A percentile compares a stretch with the other conserved stretches of the same genome.
Conservation (phyloP, 176 grass and related monocot species). For the Oryza officinalis region DNA sequence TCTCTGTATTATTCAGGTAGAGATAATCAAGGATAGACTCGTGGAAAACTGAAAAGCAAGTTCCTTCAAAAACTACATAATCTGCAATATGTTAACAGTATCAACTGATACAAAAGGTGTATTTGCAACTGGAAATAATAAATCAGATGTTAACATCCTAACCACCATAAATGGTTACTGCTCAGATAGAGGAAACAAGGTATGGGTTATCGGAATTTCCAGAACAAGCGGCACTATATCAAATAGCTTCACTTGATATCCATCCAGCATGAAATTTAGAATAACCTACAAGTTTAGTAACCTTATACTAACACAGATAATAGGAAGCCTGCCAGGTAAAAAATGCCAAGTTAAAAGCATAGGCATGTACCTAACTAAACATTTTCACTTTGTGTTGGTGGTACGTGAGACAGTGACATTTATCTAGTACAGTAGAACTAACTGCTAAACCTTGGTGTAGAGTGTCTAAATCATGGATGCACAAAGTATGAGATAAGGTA, state of each 20-base stretch:
- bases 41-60: background rate
- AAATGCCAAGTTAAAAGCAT: too few species aligned
- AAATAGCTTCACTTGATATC: background rate
- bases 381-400: background rate
- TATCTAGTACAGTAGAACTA: background rate
- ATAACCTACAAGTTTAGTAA: background rate
- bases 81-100: background rate
- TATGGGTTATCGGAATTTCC: background rate
- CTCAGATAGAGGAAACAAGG: conserved; percentile 12
- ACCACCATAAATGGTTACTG: background rate
- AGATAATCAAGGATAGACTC: conserved; percentile 30
- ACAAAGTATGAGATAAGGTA: conserved; percentile 17
- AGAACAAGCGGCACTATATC: background rate
- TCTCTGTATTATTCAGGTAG: conserved; percentile 57
- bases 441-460: background rate
- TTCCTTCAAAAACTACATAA: conserved; percentile 3
- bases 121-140: background rate
- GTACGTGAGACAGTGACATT: background rate
- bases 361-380: background rate
- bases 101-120: background rate
- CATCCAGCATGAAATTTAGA: background rate
- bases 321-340: background rate
- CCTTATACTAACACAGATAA: background rate
- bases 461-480: background rate
- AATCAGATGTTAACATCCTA: conserved; percentile 6